Conservation (phyloP, 768 basidiomycete genomes). For the Mycena pura region DNA sequence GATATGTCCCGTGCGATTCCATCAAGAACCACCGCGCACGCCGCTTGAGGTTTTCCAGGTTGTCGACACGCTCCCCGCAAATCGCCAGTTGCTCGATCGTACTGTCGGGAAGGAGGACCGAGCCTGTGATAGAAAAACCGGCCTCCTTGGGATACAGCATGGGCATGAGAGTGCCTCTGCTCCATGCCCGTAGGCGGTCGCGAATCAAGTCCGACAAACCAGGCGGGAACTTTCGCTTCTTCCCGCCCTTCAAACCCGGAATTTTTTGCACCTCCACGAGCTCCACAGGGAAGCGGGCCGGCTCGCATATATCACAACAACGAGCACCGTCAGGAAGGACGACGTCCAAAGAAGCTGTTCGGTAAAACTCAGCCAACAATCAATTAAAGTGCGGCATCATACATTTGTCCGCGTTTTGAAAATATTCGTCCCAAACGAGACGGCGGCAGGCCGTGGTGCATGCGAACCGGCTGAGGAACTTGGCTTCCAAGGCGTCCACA, state of each 20-base stretch:
- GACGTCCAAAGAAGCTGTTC: background rate
- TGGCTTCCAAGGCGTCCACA: background rate
- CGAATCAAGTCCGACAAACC: no score
- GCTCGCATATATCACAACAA: slow-evolving; percentile 20
- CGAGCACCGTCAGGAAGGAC: background rate
- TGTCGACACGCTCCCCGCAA: slow-evolving; percentile 1
- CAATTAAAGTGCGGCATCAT: background rate
- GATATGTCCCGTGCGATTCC: background rate
- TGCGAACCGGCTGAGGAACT: background rate
- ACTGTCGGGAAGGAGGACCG: background rate
- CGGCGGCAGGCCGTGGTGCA: slow-evolving; percentile 2
- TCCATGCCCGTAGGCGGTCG: background rate
- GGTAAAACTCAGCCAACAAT: background rate
- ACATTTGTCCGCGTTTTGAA: slow-evolving; percentile 19
- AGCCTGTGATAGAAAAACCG: background rate
- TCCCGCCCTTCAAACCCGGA: slow-evolving; percentile 1
- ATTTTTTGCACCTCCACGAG: background rate
- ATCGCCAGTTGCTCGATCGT: slow-evolving; percentile 9
- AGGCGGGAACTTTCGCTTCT: background rate
- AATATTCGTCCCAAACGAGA: slow-evolving; percentile 24
- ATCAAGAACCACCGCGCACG: no score
- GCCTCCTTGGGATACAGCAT: slow-evolving; percentile 3
- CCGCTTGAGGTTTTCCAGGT: background rate
- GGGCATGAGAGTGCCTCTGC: background rate
- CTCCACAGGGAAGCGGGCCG: slow-evolving; percentile 17